Conservation (phyloP, 1,284 basidiomycete species). For the Mycena sp. region DNA sequence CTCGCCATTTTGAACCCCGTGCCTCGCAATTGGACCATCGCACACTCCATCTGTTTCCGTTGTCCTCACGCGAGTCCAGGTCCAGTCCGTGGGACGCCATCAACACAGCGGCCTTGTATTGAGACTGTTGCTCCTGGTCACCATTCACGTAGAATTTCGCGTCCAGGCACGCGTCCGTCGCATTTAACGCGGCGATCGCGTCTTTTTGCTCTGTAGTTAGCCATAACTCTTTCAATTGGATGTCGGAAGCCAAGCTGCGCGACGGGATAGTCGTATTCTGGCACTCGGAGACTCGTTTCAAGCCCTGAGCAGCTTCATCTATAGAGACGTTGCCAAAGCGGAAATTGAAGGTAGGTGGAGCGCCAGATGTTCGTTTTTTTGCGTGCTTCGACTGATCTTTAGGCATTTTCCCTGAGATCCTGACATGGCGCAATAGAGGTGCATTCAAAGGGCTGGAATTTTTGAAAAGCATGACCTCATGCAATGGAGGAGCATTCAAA, state of each 20-base stretch:
- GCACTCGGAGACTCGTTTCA: neutral
- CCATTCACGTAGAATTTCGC: neutral
- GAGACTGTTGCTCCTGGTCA: neutral
- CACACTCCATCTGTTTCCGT: constrained; percentile 10
- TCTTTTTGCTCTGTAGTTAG: neutral
- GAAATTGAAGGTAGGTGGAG: too few species aligned
- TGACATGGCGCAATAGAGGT: too few species aligned
- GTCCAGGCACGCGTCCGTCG: neutral
- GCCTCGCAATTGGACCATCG: too few species aligned
- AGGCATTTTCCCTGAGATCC: too few species aligned
- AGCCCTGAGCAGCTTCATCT: neutral
- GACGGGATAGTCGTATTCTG: neutral
- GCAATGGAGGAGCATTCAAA: too few species aligned
- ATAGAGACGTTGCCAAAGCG: neutral
- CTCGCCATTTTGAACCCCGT: too few species aligned
- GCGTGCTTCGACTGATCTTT: too few species aligned
- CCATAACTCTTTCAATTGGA: neutral
- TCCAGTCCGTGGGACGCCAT: constrained; percentile 7
- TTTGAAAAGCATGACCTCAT: too few species aligned
- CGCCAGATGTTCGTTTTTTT: too few species aligned
- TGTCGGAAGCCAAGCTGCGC: constrained; percentile 4
- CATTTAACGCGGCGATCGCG: neutral
- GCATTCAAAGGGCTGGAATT: too few species aligned
- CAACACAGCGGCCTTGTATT: neutral
- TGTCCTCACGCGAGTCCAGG: constrained; percentile 2